Evolutionary conservation across 768 basidiomycete species (phyloP), one percentile per base, ranked within the genome.

Genomic region (Pholiota conissans): DNA sequence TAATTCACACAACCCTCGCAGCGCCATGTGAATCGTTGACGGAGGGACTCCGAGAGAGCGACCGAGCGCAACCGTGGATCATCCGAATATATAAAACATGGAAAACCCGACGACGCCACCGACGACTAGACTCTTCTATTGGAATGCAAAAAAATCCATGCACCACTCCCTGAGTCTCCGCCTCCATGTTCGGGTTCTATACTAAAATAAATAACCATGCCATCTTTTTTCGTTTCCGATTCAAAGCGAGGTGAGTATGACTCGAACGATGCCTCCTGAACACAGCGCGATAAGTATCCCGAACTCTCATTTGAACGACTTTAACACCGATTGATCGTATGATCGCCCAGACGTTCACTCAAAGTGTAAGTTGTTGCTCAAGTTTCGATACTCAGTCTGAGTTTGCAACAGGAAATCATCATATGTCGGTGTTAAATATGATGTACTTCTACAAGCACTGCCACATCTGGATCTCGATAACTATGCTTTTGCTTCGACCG

Each of bases 401-500:
- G 20, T 8, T 45, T 45, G 24, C 42, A 45, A 45, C 24, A 45
- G 42, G 22, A 45, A 22, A 45, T 45, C 42, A 45, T 5, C 18
- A 45, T 3, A 45, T 20, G 22, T 20, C 20, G 42, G 11, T 10
- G 2, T 45, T 45, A 9, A 8, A 45, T 9, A 13, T 10, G 24
- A 45, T 24, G 22, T 4, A 45, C 42, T 22, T 11, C 42, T 37
- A 56, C 35, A 50, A 20, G 47, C 34, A 20, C n/a, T n/a, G n/a
- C n/a, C n/a, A n/a, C n/a, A n/a, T n/a, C n/a, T 7, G n/a, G 47
- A 40, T 32, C 29, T 46, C 52, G 18, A 61, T 18, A 58, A 59
- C 37, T 67, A 72, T 52, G 67, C 67, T 57, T 73, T 67, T 60
- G 66, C 63, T 40, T 63, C 64, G 26, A 68, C 68, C 24, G 63